Conservation (phyloP, 2,329 filamentous ascomycete genomes). For the Fusarium torreyae region DNA sequence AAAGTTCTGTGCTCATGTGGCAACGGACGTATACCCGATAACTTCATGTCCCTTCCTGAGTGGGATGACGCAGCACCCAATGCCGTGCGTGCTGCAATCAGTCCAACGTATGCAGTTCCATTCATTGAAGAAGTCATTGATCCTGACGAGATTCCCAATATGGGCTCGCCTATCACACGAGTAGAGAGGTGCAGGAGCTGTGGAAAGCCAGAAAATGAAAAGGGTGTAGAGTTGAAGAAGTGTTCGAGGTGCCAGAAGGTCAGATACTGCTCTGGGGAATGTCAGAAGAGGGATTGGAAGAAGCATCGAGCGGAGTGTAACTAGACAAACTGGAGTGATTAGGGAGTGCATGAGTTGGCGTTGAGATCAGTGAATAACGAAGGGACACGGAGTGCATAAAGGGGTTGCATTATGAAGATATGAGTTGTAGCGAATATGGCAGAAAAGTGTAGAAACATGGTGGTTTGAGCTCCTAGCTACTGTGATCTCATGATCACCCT, state of each 20-base stretch:
- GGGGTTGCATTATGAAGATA: not conserved
- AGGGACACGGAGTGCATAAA: not conserved
- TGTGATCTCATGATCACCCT: not conserved
- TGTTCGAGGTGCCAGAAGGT: constrained; percentile 62
- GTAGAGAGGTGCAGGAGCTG: constrained; percentile 57
- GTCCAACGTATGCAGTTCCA: constrained; percentile 64
- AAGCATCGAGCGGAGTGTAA: constrained; percentile 63
- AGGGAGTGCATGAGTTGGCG: not conserved
- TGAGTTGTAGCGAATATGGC: not conserved
- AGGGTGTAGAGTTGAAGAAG: constrained; percentile 56
- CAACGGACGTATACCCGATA: constrained; percentile 58
- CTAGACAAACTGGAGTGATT: constrained; percentile 14
- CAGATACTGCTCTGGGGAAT: constrained; percentile 67
- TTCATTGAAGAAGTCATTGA: constrained; percentile 60
- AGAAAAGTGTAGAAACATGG: not conserved
- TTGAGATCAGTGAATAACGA: not conserved
- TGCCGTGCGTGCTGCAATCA: constrained; percentile 71
- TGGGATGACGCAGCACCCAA: constrained; percentile 60
- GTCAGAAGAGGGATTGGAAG: constrained; percentile 70
- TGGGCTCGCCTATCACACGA: constrained; percentile 3
- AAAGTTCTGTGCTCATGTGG: constrained; percentile 64
- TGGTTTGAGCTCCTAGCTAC: not conserved
- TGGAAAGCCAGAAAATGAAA: constrained; percentile 51
- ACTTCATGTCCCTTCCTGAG: constrained; percentile 59
- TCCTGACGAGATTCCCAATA: constrained; percentile 31